Evolutionary conservation across 495 filamentous ascomycete species (phyloP).

Genomic region (Penicillium canariense): DNA sequence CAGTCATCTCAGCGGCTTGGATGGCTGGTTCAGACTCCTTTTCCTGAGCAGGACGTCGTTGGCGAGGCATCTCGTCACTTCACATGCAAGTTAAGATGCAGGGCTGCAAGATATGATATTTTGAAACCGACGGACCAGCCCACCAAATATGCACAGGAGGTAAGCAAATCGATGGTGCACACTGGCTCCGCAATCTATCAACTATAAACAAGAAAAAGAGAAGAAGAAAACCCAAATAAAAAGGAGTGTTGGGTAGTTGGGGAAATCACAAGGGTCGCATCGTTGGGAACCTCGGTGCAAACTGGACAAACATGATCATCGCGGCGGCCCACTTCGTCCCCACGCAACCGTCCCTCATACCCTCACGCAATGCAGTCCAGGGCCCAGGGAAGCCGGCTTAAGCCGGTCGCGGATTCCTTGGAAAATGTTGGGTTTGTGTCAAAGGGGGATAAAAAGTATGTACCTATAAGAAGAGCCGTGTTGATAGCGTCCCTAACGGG

Average conservation of each 20-base stretch:
- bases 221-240: constrained; percentile 9
- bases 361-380: constrained; percentile 20
- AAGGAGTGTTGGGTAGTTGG: constrained; percentile 27
- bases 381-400: constrained; percentile 60
- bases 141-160: constrained; percentile 15
- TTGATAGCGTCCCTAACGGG: constrained; percentile 6
- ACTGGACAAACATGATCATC: constrained; percentile 23
- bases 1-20: constrained; percentile 17
- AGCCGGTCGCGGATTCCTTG: constrained; percentile 70
- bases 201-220: background rate
- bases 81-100: constrained; percentile 26
- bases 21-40: constrained; percentile 15
- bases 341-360: constrained; percentile 7
- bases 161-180: constrained; percentile 11
- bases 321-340: constrained; percentile 4
- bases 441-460: constrained; percentile 77
- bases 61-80: constrained; percentile 31
- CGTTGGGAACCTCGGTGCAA: constrained; percentile 28
- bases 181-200: background rate
- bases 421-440: constrained; percentile 79
- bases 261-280: constrained; percentile 8
- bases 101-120: background rate
- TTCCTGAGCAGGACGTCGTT: constrained; percentile 35
- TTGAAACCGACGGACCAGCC: constrained; percentile 16
- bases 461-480: background rate